Base-by-base conservation (phyloP, 176 grass and related monocot species). In the Carex scoparia region DNA sequence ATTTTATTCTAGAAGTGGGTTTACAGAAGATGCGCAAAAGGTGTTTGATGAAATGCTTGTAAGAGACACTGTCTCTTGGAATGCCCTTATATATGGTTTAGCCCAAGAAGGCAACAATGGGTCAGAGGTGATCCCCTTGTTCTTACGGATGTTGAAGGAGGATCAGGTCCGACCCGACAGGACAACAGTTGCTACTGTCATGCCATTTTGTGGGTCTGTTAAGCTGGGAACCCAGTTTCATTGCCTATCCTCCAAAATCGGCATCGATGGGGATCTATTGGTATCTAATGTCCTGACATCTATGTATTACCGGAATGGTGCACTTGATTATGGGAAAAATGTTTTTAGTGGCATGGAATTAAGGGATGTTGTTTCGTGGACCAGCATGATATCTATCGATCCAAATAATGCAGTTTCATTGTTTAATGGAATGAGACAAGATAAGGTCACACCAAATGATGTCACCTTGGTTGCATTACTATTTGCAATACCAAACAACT, bases 381-480 rank as follows among this genome's bases (percentile, higher is more conserved):
- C 91, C 23, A 94, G 89, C 23, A 84, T 88, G 79, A 94, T 98
- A 2, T 98, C 95, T 3, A 92, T 93, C 67, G 93, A 98, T 71
- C n/a, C 64, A 1, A 88, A 87, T 13, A 89, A 89, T 65, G 65
- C 89, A 1, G 1, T 95, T 54, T 1, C 74, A 0, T 72, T 92
- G 30, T 98, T 92, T 84, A 93, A 91, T 0, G 35, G 54, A 65
- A 98, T 98, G 95, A 83, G 86, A 37, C 80, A 33, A 40, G 51
- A 92, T 31, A 83, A 84, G n/a, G 86, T 95, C 48, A 13, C 57
- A 12, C 95, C 92, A 5, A 98, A 98, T 72, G 87, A 93, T 90
- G 95, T 98, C 84, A 98, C 91, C 5, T 93, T 98, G 69, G 88
- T 98, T 10, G 85, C 93, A 42, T 51, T 98, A 38, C 85, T 98